Base-by-base conservation (phyloP, 495 filamentous ascomycete genomes). In the Xylaria castorea region DNA sequence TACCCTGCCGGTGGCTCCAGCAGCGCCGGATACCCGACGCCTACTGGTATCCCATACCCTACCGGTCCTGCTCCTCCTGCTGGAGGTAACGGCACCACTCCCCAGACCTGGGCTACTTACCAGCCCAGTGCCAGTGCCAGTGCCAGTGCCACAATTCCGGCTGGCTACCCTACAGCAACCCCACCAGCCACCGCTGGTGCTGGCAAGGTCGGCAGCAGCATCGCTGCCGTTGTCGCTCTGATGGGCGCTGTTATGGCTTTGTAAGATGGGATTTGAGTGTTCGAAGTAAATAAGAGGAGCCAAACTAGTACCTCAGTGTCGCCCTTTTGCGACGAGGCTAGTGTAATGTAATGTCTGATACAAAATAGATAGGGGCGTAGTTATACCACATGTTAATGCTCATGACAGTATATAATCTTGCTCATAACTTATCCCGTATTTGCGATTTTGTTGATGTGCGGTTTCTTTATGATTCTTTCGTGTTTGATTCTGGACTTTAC, bases 111-210 rank as follows among this genome's bases (percentile, higher is more conserved):
- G 64, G 68, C 68, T 50, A 75, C 70, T 27, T 67, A 66, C 60
- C 61, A 71, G 75, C 74, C 78, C 53, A 75, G 68, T 30, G 74
- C 68, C 22, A 74, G 74, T 27, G 74, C 68, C 22, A 74, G 74
- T 27, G 38, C 38, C 38, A 40, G 38, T 40, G 34, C 71, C 30
- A 32, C 57, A 0, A 1, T 27, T 46, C 20, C 71, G 2, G 50
- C 67, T 5, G 51, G 71, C 12, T 74, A 75, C 74, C 77, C 73
- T 18, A 73, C 72, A 20, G 46, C 42, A 50, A 73, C 77, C 11
- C 70, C 75, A 1, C 73, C 75, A 32, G 69, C 70, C 32, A 79
- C 77, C 6, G 78, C 75, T 6, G 78, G 75, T 71, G 77, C 75
- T 25, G 69, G 72, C 25, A 80, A 76, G 73, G 51, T 79, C 20